Evolutionary conservation across 352 stramenopile genomes (phyloP).

Genomic region (Pythium monospermum): DNA sequence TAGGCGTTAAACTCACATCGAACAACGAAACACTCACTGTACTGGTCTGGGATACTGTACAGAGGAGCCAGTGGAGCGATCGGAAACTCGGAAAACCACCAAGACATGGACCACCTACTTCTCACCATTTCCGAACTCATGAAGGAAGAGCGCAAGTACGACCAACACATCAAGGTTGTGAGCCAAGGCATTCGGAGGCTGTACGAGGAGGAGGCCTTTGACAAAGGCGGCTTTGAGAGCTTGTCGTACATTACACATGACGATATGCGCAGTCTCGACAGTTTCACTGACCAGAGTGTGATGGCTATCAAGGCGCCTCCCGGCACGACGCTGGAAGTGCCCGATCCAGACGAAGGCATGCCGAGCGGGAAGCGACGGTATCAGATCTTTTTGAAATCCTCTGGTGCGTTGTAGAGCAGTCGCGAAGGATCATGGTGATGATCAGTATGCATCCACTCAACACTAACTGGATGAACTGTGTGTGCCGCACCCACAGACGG

Average conservation of each 20-base stretch:
- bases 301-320: slow-evolving; percentile 94
- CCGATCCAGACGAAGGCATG: slow-evolving; percentile 94
- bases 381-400: slow-evolving; percentile 93
- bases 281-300: slow-evolving; percentile 84
- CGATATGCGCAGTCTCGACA: slow-evolving; percentile 83
- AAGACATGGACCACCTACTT: slow-evolving; percentile 70
- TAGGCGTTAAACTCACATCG: background rate
- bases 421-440: background rate
- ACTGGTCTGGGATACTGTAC: background rate
- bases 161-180: slow-evolving; percentile 81
- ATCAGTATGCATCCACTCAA: background rate
- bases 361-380: slow-evolving; percentile 81
- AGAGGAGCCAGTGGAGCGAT: slow-evolving; percentile 50
- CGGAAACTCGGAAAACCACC: slow-evolving; percentile 41
- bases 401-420: slow-evolving; percentile 47
- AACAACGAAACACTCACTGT: background rate
- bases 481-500: slow-evolving; percentile 38
- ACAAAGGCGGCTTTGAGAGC: slow-evolving; percentile 72
- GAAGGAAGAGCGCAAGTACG: slow-evolving; percentile 79
- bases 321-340: slow-evolving; percentile 93
- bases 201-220: slow-evolving; percentile 79
- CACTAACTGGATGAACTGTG: background rate
- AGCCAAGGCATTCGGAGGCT: slow-evolving; percentile 77
- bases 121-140: slow-evolving; percentile 75
- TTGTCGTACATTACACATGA: slow-evolving; percentile 86